Evolutionary conservation across 2,329 filamentous ascomycete genomes (phyloP), one percentile per base, ranked within the genome.

Genomic region (Xylariomycetidae sp.): DNA sequence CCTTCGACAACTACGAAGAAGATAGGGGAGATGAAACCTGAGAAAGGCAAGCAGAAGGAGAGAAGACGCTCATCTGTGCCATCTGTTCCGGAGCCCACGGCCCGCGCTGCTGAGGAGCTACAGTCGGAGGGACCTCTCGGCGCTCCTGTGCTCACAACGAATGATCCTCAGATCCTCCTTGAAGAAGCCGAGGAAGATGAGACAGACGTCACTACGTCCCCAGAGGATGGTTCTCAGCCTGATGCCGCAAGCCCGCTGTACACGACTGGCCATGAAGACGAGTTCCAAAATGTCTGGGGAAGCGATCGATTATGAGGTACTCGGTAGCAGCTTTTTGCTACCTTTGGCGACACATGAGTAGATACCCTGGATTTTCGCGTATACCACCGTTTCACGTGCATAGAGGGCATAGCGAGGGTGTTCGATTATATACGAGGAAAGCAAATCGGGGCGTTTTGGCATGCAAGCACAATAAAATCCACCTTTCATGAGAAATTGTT

Each of bases 111-210:
- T 7, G 44, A 57, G 35, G 44, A 53, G 23, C 36, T 44, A 14
- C 51, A 58, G 28, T 47, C 51, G 13, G 39, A 53, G 22, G 55
- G 55, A 1, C 55, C 55, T 1, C 47, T 58, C 5, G 55, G 55
- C 4, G 52, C 53, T 16, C 55, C 55, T 5, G 34, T 53, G 6
- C 40, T 58, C 19, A 48, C 40, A 12, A 58, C 54, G 4, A 46
- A 43, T 5, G 55, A 57, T 6, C 54, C 55, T 27, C 54, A 56
- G 16, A 54, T 58, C 15, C 36, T 57, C 17, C 38, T 46, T 34
- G 49, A 56, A 42, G 55, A 58, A 31, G 54, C 54, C 15, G 54
- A 57, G 26, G 53, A 56, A 35, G 54, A 56, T 16, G 50, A 52
- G 4, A 44, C 44, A 10, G 52, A 56, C 10, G 44, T 44, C n/a